Base-by-base conservation (phyloP, 768 basidiomycete species). In the Pulveroboletus sp. region DNA sequence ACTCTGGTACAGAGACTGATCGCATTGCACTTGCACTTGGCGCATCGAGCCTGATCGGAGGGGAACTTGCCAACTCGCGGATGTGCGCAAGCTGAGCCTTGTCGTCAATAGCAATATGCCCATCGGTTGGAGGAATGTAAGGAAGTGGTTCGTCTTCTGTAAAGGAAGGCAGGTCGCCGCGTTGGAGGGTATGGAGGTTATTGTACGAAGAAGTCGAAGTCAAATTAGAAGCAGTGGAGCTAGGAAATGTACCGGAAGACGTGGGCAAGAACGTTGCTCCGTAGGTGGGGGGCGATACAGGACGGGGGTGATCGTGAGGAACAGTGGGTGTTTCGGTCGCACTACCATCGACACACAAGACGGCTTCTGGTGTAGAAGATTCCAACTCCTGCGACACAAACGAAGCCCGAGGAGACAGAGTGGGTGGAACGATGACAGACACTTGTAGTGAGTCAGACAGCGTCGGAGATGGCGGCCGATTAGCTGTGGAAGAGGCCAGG, bases 101-200 rank as follows among this genome's bases (percentile, higher is more conserved):
- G 64, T 85, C 83, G 60, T 85, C 83, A 2, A 76, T 82, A 15
- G 83, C 82, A 41, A 85, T 70, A 59, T 85, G 83, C n/a, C 78
- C 82, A 15, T 68, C 68, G 43, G 68, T 68, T 12, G 66, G 58
- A 14, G 66, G 59, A 14, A 57, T 31, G 45, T 73, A 73, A 17
- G 61, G 60, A 28, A 60, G 58, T 5, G 55, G 58, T 49, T 62
- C 59, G n/a, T 58, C 52, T 14, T 49, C 54, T 10, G 30, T 17
- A n/a, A 30, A 26, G 11, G 46, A 47, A 50, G 51, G 38, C 0
- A 6, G 43, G 32, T 43, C 45, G 15, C 45, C 41, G 43, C 36
- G 33, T 40, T 52, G 54, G 52, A 48, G 31, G 12, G 47, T 10
- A 11, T 43, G 43, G 27, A 50, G 27, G 41, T 35, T 32, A 50